Evolutionary conservation across 129 eudicot species (phyloP).

Genomic region (Escallonia herrerae): DNA sequence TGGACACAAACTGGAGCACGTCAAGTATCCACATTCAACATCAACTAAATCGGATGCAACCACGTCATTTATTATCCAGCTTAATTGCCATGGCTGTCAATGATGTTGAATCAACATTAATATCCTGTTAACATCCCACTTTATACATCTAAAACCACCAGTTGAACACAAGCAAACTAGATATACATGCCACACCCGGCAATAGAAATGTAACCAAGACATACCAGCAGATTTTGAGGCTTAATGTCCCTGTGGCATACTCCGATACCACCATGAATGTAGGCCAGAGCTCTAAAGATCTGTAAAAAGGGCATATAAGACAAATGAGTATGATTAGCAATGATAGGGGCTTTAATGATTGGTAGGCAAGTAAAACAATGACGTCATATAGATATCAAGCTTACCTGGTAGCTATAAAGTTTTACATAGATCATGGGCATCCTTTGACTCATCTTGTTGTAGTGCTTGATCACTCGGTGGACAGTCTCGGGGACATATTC

Average conservation of each 20-base stretch:
- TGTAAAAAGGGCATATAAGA: conserved; percentile 12
- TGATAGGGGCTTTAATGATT: neutral
- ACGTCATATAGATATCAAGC: neutral
- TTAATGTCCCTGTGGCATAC: conserved; percentile 94
- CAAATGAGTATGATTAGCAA: neutral
- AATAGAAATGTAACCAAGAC: conserved; percentile 6
- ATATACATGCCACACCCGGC: neutral
- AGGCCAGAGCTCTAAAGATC: conserved; percentile 74
- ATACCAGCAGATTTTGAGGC: conserved; percentile 81
- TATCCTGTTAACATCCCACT: too few relatives aligned
- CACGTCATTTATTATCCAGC: too few relatives aligned
- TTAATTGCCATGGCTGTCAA: too few relatives aligned
- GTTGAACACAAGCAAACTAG: neutral
- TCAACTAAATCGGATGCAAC: too few relatives aligned
- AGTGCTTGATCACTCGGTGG: conserved; percentile 76
- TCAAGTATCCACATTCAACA: too few relatives aligned
- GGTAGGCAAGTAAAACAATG: neutral
- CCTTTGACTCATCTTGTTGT: conserved; percentile 82
- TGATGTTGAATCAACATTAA: too few relatives aligned
- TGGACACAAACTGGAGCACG: too few relatives aligned
- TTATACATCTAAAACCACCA: too few relatives aligned
- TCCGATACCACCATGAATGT: conserved; percentile 78
- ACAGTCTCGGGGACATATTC: conserved; percentile 94
- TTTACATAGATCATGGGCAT: conserved; percentile 87
- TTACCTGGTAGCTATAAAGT: conserved; percentile 82